These are phyloP conservation scores for Eremomyces bilateralis DNA, from an alignment of 495 filamentous ascomycete genomes.

Conservation along the genomic window DNA sequence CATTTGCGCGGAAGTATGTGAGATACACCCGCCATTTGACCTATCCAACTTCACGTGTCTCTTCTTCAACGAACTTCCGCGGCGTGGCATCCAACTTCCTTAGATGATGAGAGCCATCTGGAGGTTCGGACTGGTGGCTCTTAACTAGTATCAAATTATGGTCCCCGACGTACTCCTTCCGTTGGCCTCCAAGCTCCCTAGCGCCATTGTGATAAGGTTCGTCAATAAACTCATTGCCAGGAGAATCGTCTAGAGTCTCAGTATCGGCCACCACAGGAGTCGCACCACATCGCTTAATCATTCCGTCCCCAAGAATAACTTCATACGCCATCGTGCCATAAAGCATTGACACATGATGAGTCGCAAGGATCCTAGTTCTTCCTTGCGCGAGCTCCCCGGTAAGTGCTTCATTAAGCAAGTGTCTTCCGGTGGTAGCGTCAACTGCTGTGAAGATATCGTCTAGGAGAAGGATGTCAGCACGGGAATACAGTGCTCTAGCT, in stretches of 20 bases:
- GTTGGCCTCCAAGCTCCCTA: too few species aligned
- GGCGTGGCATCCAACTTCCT: slow-evolving; percentile 18
- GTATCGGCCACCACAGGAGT: too few species aligned
- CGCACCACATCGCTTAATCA: slow-evolving; percentile 38
- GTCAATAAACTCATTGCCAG: too few species aligned
- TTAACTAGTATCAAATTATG: too few species aligned
- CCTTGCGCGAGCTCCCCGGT: slow-evolving; percentile 44
- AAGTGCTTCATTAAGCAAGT: slow-evolving; percentile 54
- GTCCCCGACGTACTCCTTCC: too few species aligned
- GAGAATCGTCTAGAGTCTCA: too few species aligned
- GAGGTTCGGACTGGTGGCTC: too few species aligned
- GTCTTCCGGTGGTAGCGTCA: slow-evolving; percentile 51
- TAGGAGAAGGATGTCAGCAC: slow-evolving; percentile 56
- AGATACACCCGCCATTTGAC: slow-evolving; percentile 40
- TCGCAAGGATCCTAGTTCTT: slow-evolving; percentile 59
- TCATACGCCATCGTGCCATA: slow-evolving; percentile 41
- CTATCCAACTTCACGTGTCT: slow-evolving; percentile 41
- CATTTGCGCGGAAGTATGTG: slow-evolving; percentile 41
- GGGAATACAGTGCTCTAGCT: slow-evolving; percentile 57
- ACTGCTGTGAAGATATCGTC: slow-evolving; percentile 68
- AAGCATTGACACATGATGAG: slow-evolving; percentile 55
- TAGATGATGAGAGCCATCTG: too few species aligned
- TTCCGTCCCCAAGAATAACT: slow-evolving; percentile 46
- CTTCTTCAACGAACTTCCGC: slow-evolving; percentile 55
- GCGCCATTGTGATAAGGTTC: too few species aligned